Base-by-base conservation (phyloP, 345 rosid genomes). In the Combretum micranthum region DNA sequence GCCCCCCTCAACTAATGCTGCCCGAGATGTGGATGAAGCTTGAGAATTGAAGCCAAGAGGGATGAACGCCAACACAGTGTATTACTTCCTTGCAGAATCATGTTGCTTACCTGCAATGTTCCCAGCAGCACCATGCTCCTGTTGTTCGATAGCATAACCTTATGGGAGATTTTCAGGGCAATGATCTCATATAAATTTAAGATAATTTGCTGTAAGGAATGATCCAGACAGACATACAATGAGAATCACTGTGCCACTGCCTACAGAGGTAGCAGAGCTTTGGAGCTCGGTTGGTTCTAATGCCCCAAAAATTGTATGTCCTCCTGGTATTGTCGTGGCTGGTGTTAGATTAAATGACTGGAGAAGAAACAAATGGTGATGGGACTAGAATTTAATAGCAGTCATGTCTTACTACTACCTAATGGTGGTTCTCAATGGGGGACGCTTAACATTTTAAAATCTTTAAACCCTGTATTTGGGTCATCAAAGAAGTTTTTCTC, bases 401-500 rank as follows among this genome's bases (percentile, higher is more conserved):
- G 97, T 55, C 96, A 96, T 65, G 99, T 93, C 58, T 93, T 97
- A 12, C 99, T 97, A 52, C 77, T 83, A 64, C 96, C 96, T 49
- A 87, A 73, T 79, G 86, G 96, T 71, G 76, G 92, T 63, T 85
- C 90, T 42, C 99, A 93, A 49, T 76, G 90, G 77, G 96, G 96
- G 66, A 82, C 82, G 15, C 78, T 81, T n/a, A 83, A 77, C 72
- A 75, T 81, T 52, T 76, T 91, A 52, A 89, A 85, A 73, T 83
- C 97, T 56, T 77, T 88, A 50, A 85, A 82, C 75, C 96, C 94
- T 20, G 80, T 81, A 64, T 93, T 89, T 70, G 94, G 92, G 66
- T 80, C 99, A 57, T 93, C 99, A 47, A 93, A 93, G 78, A 93
- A 89, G 66, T 82, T 87, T 67, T 93, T 89, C 79, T 93, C 99